Conservation (phyloP, 768 basidiomycete species). For the Clavaria fumosa region DNA sequence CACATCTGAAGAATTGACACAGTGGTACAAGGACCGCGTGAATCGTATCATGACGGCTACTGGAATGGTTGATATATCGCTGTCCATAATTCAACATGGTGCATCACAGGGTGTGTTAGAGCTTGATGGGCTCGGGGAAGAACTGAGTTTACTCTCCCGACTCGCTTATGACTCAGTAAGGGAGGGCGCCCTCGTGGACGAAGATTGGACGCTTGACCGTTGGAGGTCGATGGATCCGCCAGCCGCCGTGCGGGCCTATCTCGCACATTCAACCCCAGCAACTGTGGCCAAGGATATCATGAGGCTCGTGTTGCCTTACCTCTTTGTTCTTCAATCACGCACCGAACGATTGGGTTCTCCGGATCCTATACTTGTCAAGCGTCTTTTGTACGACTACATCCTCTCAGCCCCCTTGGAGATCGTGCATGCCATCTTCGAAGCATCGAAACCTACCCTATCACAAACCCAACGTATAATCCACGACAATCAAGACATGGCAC, state of each 20-base stretch:
- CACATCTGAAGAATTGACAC: constrained; percentile 34
- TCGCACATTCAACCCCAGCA: constrained; percentile 51
- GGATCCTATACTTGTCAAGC: constrained; percentile 48
- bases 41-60: constrained; percentile 42
- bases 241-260: constrained; percentile 58
- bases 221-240: constrained; percentile 61
- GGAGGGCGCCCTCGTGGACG: constrained; percentile 24
- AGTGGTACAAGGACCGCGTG: constrained; percentile 66
- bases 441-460: constrained; percentile 80
- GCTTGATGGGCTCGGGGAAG: constrained; percentile 82
- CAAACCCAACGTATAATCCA: constrained; percentile 55
- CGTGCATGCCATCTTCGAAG: constrained; percentile 68
- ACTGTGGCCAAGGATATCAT: constrained; percentile 54
- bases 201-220: constrained; percentile 61
- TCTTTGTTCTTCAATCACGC: constrained; percentile 81
- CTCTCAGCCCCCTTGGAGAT: constrained; percentile 51
- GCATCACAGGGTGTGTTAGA: constrained; percentile 64
- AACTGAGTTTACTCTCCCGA: constrained; percentile 72
- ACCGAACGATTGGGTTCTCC: constrained; percentile 67
- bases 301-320: constrained; percentile 77
- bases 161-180: constrained; percentile 72
- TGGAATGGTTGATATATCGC: constrained; percentile 66
- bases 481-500: constrained; percentile 71
- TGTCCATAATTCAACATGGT: constrained; percentile 72
- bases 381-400: constrained; percentile 57